A percentile compares a stretch with the other conserved stretches of the same genome.
These are phyloP conservation scores for Leccinum variicolor DNA, from an alignment of 768 basidiomycete species.

Conservation along the genomic window DNA sequence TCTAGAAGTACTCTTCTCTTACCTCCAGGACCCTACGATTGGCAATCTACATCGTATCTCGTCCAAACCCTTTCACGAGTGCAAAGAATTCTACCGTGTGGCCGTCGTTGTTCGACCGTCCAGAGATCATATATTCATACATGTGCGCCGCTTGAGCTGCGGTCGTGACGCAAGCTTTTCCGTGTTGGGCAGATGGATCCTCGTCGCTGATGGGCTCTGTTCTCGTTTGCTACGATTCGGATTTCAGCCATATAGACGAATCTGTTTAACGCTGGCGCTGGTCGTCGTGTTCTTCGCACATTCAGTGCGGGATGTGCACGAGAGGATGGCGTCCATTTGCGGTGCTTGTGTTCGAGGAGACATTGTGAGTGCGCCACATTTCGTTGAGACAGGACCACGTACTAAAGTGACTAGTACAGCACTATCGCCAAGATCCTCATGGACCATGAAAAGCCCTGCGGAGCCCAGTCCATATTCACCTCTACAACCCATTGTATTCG, in stretches of 20 bases:
- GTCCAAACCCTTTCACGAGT: constrained; percentile 3
- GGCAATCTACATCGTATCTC: constrained; percentile 11
- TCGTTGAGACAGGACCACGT: neutral
- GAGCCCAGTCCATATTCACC: neutral
- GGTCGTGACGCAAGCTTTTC: neutral
- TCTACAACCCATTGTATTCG: neutral
- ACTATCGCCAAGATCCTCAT: constrained; percentile 2
- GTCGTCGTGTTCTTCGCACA: constrained; percentile 1
- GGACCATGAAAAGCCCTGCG: neutral
- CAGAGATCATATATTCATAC: neutral
- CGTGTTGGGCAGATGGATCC: constrained; percentile 6
- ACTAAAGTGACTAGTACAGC: neutral
- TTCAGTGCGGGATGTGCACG: neutral
- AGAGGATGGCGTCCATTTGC: constrained; percentile 2
- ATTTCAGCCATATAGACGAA: neutral
- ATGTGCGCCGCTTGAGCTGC: neutral
- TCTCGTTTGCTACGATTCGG: constrained; percentile 11
- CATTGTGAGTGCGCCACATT: neutral
- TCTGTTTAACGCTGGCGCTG: neutral
- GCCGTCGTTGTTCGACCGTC: neutral
- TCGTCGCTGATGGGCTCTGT: constrained; percentile 8
- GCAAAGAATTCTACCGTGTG: constrained; percentile 1
- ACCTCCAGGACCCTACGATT: constrained; percentile 9
- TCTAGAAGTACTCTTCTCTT: neutral
- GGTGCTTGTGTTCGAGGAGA: constrained; percentile 5